These are phyloP conservation scores for Fomitopsis betulina DNA, from an alignment of 1,284 basidiomycete species.

Conservation along the genomic window DNA sequence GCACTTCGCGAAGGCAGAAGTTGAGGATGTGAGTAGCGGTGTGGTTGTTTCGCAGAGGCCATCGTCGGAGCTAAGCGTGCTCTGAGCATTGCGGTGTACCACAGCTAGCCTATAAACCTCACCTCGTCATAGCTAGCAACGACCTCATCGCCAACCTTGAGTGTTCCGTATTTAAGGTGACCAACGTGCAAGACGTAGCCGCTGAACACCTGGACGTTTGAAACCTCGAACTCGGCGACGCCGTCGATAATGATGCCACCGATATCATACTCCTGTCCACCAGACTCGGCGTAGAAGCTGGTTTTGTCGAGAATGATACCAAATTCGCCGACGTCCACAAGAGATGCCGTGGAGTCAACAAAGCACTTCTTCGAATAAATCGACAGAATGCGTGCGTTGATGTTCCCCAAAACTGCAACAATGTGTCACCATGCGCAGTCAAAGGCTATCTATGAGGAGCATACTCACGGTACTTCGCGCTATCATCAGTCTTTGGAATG, in stretches of 20 bases:
- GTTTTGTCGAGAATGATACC: slow-evolving; percentile 91
- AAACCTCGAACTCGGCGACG: slow-evolving; percentile 88
- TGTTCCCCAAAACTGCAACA: slow-evolving; percentile 63
- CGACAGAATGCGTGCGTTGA: slow-evolving; percentile 75
- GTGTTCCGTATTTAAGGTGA: slow-evolving; percentile 71
- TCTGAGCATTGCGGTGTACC: neutral
- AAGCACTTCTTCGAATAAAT: slow-evolving; percentile 87
- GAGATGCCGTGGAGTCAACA: slow-evolving; percentile 57
- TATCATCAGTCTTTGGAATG: slow-evolving; percentile 95
- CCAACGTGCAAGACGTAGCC: slow-evolving; percentile 92
- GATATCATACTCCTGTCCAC: slow-evolving; percentile 96
- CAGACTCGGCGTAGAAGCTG: slow-evolving; percentile 97
- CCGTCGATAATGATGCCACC: slow-evolving; percentile 94
- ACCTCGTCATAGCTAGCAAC: slow-evolving; percentile 76
- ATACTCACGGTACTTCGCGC: slow-evolving; percentile 80
- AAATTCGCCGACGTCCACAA: slow-evolving; percentile 66
- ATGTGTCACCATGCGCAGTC: no score
- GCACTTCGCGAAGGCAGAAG: slow-evolving; percentile 85
- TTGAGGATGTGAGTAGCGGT: slow-evolving; percentile 99
- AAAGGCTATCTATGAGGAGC: neutral
- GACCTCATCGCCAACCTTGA: slow-evolving; percentile 67
- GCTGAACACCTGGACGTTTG: slow-evolving; percentile 85
- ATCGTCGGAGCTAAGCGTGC: slow-evolving; percentile 70
- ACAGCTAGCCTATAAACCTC: slow-evolving; percentile 13
- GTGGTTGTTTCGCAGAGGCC: slow-evolving; percentile 97